These are phyloP conservation scores for Cutaneotrichosporon dermatis DNA, from an alignment of 1,284 basidiomycete species.

Conservation along the genomic window DNA sequence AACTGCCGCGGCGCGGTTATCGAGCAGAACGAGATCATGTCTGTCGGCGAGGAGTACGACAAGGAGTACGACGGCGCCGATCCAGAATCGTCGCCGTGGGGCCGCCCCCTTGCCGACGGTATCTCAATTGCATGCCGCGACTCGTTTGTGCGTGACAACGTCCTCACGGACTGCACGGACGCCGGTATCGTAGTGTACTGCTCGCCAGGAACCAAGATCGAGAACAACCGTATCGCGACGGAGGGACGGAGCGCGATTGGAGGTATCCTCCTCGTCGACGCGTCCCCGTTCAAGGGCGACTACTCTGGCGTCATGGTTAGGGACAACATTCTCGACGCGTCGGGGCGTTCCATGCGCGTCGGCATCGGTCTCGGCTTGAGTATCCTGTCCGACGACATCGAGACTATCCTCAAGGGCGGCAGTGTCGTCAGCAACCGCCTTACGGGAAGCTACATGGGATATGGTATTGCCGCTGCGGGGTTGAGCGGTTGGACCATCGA, in stretches of 20 bases:
- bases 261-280: conserved; percentile 52
- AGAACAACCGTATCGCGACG: conserved; percentile 46
- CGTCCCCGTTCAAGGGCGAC: conserved; percentile 47
- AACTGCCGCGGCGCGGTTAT: conserved; percentile 43
- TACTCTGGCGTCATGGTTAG: conserved; percentile 46
- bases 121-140: conserved; percentile 47
- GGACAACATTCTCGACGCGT: conserved; percentile 48
- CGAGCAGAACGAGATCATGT: conserved; percentile 47
- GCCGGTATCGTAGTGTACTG: conserved; percentile 51
- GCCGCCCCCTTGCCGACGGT: conserved; percentile 48
- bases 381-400: conserved; percentile 49
- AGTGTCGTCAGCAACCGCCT: conserved; percentile 40
- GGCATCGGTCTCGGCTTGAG: conserved; percentile 51
- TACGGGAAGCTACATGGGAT: conserved; percentile 47
- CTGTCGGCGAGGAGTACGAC: conserved; percentile 49
- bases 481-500: conserved; percentile 43
- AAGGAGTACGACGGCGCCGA: conserved; percentile 45
- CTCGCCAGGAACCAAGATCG: conserved; percentile 48
- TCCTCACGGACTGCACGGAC: conserved; percentile 47
- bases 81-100: conserved; percentile 45
- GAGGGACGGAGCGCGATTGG: conserved; percentile 43
- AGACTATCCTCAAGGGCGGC: conserved; percentile 43
- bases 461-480: conserved; percentile 47
- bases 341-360: conserved; percentile 46
- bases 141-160: conserved; percentile 42